phyloP scores from a whole-genome alignment of 2,329 filamentous ascomycete species.

The Exophiala spinifera region DNA sequence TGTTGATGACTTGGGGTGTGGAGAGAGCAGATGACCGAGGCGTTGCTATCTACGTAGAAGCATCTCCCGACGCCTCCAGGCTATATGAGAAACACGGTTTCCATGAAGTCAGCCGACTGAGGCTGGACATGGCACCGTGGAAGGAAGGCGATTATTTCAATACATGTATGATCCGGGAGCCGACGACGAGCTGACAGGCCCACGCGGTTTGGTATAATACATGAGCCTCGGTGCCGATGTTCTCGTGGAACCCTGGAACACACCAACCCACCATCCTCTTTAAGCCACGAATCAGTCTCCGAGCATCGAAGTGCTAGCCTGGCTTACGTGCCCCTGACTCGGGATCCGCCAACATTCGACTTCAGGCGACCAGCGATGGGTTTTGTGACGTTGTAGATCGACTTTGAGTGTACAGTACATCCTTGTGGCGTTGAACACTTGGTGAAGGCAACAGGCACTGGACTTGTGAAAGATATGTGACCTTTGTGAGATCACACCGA shows the following conservation, averaged over 20 bases:
- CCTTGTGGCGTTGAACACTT: no score
- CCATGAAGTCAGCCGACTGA: slow-evolving; percentile 16
- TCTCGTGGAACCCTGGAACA: no score
- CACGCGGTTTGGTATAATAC: no score
- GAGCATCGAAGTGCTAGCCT: no score
- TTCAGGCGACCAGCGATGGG: no score
- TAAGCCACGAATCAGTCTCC: neutral
- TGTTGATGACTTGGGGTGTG: slow-evolving; percentile 22
- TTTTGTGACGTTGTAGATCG: no score
- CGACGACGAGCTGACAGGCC: neutral
- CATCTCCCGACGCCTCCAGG: slow-evolving; percentile 7
- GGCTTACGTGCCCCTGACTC: no score
- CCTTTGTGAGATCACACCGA: no score
- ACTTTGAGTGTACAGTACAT: no score
- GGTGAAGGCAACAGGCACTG: no score
- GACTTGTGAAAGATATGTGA: no score
- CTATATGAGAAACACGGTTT: slow-evolving; percentile 23
- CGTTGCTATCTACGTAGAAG: slow-evolving; percentile 22
- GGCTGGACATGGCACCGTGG: slow-evolving; percentile 16
- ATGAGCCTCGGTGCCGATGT: neutral
- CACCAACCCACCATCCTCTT: neutral
- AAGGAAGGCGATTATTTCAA: slow-evolving; percentile 19
- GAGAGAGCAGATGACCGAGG: slow-evolving; percentile 22
- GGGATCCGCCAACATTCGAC: no score
- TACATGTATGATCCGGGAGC: slow-evolving; percentile 20